Evolutionary conservation across 805 yeast genomes (phyloP).

Genomic region (Candida railenensis): DNA sequence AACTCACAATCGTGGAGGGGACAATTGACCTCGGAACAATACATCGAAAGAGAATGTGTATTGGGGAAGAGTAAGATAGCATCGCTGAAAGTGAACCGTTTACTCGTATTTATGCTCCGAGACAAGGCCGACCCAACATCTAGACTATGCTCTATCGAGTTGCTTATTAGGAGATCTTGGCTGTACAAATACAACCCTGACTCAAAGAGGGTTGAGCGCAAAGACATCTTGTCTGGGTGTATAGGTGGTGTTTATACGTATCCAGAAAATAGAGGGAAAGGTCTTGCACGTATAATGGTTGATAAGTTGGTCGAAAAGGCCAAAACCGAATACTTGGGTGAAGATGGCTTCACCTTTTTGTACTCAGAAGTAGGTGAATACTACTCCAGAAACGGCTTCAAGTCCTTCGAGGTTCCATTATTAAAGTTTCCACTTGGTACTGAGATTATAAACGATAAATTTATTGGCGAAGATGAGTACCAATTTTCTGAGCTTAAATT

Average conservation of each 20-base stretch:
- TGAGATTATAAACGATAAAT: neutral
- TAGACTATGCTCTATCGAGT: slow-evolving; percentile 32
- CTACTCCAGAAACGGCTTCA: slow-evolving; percentile 37
- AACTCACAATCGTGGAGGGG: slow-evolving; percentile 39
- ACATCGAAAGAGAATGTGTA: slow-evolving; percentile 31
- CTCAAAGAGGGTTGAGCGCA: slow-evolving; percentile 14
- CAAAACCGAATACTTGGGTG: slow-evolving; percentile 21
- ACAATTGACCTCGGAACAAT: slow-evolving; percentile 29
- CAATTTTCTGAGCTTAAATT: slow-evolving; percentile 19
- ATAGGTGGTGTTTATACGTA: slow-evolving; percentile 43
- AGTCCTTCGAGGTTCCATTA: slow-evolving; percentile 35
- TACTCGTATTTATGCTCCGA: slow-evolving; percentile 25
- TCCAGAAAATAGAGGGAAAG: slow-evolving; percentile 34
- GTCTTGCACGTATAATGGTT: slow-evolving; percentile 39
- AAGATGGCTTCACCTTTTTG: slow-evolving; percentile 34
- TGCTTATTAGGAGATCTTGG: slow-evolving; percentile 30
- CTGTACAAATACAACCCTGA: slow-evolving; percentile 16
- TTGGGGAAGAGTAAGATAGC: slow-evolving; percentile 25
- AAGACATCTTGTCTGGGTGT: slow-evolving; percentile 29
- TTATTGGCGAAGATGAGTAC: neutral
- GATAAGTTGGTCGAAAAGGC: slow-evolving; percentile 30
- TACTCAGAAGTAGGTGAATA: slow-evolving; percentile 47
- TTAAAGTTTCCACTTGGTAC: slow-evolving; percentile 20
- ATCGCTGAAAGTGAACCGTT: slow-evolving; percentile 13
- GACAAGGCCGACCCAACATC: slow-evolving; percentile 16